Base-by-base conservation (phyloP, 805 yeast genomes). In the Blastobotrys terrestris region DNA sequence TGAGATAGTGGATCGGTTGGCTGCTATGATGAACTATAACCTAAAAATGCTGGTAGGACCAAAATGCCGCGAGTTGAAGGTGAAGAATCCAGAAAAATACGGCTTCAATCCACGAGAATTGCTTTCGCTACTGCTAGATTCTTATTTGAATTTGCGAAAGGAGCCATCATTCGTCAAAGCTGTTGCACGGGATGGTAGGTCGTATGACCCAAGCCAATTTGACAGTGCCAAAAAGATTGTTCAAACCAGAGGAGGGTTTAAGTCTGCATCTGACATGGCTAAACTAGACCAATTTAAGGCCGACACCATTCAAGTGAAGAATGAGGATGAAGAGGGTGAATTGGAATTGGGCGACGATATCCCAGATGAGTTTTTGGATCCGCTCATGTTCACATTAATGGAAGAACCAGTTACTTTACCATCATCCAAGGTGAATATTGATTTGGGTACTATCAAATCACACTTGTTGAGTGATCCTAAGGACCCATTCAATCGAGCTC, bases 291-390 rank as follows among this genome's bases (percentile, higher is more conserved):
- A 68, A 13, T 89, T 94, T 67, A 86, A 83, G 0, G 71, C 77
- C 31, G 70, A 70, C n/a, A 95, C 95, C 0, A 85, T 85, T 55
- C 64, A 68, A 41, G 78, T 80, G 49, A 78, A 80, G 62, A 60
- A 74, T 31, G 64, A 62, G 50, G 68, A 67, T 44, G 95, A 85
- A 59, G 87, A 81, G 56, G 95, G 88, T 64, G 97, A 92, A 58
- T 64, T 80, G 57, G 97, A 89, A 65, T 75, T 88, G 60, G 97
- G 96, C 21, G 99, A 94, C 50, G 35, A 26, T 11, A 79, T 87
- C 15, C 99, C 99, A 0, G 99, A 94, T 66, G 98, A 94, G 67
- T 94, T 84, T 65, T 78, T 94, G 60, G 99, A 94, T 73, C 99
- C 99, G 13, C 78, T 94, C 62, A 92, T 94, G 98, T 94, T 77